Base-by-base conservation (phyloP, 116 monocot species). In the Cymodocea nodosa region DNA sequence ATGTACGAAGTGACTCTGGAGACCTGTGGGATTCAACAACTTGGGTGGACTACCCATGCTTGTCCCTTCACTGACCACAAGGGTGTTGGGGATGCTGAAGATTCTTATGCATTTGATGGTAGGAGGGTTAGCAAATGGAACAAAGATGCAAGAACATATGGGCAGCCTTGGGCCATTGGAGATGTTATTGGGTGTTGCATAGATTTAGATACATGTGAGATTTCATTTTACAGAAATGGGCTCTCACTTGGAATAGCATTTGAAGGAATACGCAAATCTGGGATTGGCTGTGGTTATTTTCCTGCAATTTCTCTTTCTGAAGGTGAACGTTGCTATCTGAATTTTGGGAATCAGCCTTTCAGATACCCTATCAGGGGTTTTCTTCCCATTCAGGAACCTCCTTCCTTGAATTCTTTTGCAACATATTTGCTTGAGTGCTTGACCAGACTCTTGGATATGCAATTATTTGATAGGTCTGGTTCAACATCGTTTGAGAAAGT, bases 141-240 rank as follows among this genome's bases (percentile, higher is more conserved):
- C 67, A 88, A 80, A 52, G 83, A 79, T 10, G 70, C 85, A 4
- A 78, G 59, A 49, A 19, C 74, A 4, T 97, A 97, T 78, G 95
- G 95, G 15, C 87, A 90, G 63, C 71, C 83, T 18, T 97, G 95
- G 95, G 81, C 81, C 60, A 78, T 83, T 53, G 95, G 95, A 4
- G 95, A 97, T 85, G 88, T 97, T 10, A 97, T 97, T 74, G 95
- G 91, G 4, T 97, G 95, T 70, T 97, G 95, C 83, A 97, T 97
- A 52, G 85, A 97, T 70, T 71, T 97, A 68, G 79, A 90, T 17
- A 58, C 24, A 15, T 56, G 78, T 50, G 65, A 77, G 56, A 88
- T 97, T 61, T 87, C 85, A 25, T 97, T 97, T 64, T 97, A 80
- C 53, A 81, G 95, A 74, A 97, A 97, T 69, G 95, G 95, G 6